Evolutionary conservation across 768 basidiomycete species (phyloP).

Genomic region (Suillus paluster): DNA sequence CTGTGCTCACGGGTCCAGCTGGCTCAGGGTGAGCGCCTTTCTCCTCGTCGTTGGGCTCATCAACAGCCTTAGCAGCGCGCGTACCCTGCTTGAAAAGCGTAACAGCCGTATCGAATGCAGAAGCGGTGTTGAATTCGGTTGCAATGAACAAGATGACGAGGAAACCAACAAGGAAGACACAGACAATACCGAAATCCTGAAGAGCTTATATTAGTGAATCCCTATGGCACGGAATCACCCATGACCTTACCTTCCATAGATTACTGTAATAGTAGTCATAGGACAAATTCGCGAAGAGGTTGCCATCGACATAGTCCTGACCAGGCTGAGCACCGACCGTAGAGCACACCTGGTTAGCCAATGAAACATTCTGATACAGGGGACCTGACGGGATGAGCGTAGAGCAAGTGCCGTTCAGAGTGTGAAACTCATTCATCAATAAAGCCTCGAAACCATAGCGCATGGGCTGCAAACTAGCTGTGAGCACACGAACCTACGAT

Average conservation of each 20-base stretch:
- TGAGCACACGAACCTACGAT: not conserved
- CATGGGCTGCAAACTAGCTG: not conserved
- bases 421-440: constrained; percentile 85
- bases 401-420: constrained; percentile 64
- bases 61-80: constrained; percentile 21
- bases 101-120: constrained; percentile 43
- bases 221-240: too few species aligned
- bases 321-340: constrained; percentile 69
- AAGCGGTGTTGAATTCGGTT: constrained; percentile 55
- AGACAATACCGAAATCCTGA: constrained; percentile 70
- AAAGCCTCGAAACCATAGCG: constrained; percentile 61
- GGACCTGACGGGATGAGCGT: constrained; percentile 64
- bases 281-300: constrained; percentile 53
- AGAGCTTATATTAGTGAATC: not conserved
- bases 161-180: constrained; percentile 68
- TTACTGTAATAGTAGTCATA: constrained; percentile 47
- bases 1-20: not conserved
- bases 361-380: constrained; percentile 57
- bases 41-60: constrained; percentile 20
- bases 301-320: constrained; percentile 60
- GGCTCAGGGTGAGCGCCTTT: constrained; percentile 10
- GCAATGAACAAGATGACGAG: constrained; percentile 56
- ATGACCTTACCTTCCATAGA: constrained; percentile 49
- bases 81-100: constrained; percentile 72
- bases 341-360: constrained; percentile 80